A percentile compares a stretch with the other conserved stretches of the same genome.
phyloP scores from a whole-genome alignment of 129 eudicot genomes.

The Flaveria linearis region DNA sequence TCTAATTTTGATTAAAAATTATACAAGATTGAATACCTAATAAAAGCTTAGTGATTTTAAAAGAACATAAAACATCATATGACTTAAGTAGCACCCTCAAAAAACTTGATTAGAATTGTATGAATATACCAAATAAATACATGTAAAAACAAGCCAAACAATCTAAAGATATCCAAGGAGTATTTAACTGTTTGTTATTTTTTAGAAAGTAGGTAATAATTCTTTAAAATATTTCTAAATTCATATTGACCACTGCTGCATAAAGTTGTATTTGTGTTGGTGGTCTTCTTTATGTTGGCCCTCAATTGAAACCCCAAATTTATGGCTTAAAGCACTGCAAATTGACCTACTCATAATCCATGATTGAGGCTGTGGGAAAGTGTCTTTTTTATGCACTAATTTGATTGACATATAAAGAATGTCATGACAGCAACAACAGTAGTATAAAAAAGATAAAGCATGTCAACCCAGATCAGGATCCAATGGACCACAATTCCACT shows the following conservation, averaged over 20 bases:
- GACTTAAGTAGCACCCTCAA: too few relatives aligned
- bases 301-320: conserved; percentile 35
- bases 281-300: conserved; percentile 19
- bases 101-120: too few relatives aligned
- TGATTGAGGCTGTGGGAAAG: conserved; percentile 37
- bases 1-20: too few relatives aligned
- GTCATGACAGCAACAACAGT: conserved; percentile 43
- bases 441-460: conserved; percentile 34
- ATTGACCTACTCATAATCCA: conserved; percentile 35
- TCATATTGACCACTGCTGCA: conserved; percentile 3
- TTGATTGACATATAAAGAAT: conserved; percentile 42
- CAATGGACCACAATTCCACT: conserved; percentile 38
- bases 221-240: background rate
- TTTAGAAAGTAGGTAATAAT: background rate
- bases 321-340: conserved; percentile 37
- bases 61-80: too few relatives aligned
- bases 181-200: background rate
- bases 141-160: background rate
- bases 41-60: too few relatives aligned
- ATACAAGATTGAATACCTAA: too few relatives aligned
- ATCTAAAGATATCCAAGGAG: background rate
- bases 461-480: conserved; percentile 34
- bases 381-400: conserved; percentile 37
- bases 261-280: conserved; percentile 25
- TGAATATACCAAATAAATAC: too few relatives aligned